Conservation (phyloP, 768 basidiomycete species). For the Collybia mongolica region DNA sequence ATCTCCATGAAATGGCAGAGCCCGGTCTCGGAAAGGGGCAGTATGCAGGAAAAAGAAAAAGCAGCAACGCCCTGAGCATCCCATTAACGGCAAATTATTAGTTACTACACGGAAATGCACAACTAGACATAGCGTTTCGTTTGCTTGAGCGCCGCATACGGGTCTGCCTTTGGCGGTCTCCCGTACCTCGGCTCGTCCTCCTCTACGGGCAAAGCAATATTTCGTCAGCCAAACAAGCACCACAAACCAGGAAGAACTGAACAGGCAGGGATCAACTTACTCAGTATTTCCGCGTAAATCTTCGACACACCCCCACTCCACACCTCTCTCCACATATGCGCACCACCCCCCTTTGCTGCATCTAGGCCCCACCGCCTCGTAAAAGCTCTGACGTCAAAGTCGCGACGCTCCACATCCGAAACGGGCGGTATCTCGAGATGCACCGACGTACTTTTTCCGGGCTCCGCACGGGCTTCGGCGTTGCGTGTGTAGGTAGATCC, state of each 20-base stretch:
- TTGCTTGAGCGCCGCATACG: conserved; percentile 52
- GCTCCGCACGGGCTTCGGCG: conserved; percentile 28
- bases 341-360: conserved; percentile 61
- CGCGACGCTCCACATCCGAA: conserved; percentile 43
- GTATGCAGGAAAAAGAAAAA: background rate
- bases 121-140: conserved; percentile 45
- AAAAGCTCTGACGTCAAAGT: conserved; percentile 71
- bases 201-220: conserved; percentile 24
- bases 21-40: background rate
- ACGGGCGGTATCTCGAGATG: conserved; percentile 47
- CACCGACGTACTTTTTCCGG: conserved; percentile 30
- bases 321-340: conserved; percentile 80
- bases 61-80: background rate
- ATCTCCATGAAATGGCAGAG: background rate
- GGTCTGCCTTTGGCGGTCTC: conserved; percentile 48
- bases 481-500: conserved; percentile 30
- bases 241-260: conserved; percentile 7
- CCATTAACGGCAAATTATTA: background rate
- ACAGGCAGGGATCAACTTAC: conserved; percentile 44
- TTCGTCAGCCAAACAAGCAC: conserved; percentile 3
- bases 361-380: conserved; percentile 52
- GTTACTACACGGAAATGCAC: background rate
- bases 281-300: conserved; percentile 65
- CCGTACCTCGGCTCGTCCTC: conserved; percentile 57
- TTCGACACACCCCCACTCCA: conserved; percentile 65